Evolutionary conservation across 2,329 filamentous ascomycete species (phyloP), one percentile per base, ranked within the genome.

Genomic region (Penicillium sp.): DNA sequence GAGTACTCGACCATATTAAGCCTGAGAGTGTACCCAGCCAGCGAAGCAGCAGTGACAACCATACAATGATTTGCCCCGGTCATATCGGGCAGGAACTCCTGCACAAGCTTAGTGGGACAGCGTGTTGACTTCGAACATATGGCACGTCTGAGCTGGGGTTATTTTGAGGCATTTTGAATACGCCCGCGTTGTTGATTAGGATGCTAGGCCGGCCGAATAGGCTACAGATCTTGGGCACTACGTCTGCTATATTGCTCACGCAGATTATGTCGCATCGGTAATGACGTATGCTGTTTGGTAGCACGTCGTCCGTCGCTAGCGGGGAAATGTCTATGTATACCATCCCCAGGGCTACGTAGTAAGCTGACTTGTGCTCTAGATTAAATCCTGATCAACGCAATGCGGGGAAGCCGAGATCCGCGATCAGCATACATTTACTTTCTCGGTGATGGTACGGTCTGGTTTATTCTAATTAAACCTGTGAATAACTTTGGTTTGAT

Each of bases 201-300:
- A 91, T 77, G 0, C 87, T 90, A 0, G 88, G 88, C 48, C 83
- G 68, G 55, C 87, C 88, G 55, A 89, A 76, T 13, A 81, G 70
- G 31, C 72, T 70, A 51, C 83, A 80, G 66, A 91, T 81, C 5
- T 75, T 67, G 13, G 77, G 66, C 0, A 84, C 86, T 6, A 81
- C 80, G 3, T 75, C 70, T 7, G 78, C 69, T 63, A 90, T 81
- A 36, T 78, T 78, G 15, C 78, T 68, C 4, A 82, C 76, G 0
- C 82, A 86, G 48, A 85, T 84, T 62, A 92, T 82, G 72, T 92
- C 88, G 75, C 86, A 89, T 63, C 86, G 76, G 76, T 86, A 90
- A 76, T 85, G 88, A 70, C 82, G 78, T n/a, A 91, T 83, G 10
- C 82, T 68, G 23, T 62, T 60, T 1, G 68, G 64, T 0, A 70